A percentile compares a stretch with the other conserved stretches of the same genome.
These are phyloP conservation scores for Abelmoschus esculentus DNA, from an alignment of 345 rosid species.

Conservation along the genomic window DNA sequence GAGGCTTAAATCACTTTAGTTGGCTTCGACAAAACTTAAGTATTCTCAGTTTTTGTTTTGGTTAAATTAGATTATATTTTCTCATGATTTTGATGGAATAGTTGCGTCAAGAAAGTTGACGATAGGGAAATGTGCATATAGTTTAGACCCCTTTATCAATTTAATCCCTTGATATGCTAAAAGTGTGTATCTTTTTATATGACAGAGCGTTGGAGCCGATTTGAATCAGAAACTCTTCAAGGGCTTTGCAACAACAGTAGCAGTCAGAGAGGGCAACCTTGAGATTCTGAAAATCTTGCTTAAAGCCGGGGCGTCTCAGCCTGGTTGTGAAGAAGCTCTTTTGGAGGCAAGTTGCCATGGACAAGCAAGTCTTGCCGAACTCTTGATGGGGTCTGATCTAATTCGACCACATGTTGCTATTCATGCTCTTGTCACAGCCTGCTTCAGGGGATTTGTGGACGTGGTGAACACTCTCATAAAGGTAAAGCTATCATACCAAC, in stretches of 20 bases:
- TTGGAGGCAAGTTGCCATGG: constrained; percentile 82
- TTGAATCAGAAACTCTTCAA: constrained; percentile 89
- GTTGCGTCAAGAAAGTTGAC: not conserved
- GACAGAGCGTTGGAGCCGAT: constrained; percentile 84
- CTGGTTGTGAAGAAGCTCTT: constrained; percentile 90
- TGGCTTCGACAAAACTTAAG: not conserved
- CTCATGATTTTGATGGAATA: not conserved
- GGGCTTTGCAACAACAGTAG: constrained; percentile 89
- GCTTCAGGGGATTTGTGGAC: constrained; percentile 72
- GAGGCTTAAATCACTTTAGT: not conserved
- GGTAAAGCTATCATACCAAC: constrained; percentile 32
- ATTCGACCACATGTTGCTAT: constrained; percentile 78
- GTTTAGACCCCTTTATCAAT: not conserved
- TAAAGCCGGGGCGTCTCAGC: constrained; percentile 88
- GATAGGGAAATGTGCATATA: not conserved
- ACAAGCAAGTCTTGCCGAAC: constrained; percentile 49
- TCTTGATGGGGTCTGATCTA: constrained; percentile 80
- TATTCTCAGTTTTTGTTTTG: not conserved
- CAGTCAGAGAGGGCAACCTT: constrained; percentile 79
- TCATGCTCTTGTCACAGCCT: constrained; percentile 79
- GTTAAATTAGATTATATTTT: not conserved
- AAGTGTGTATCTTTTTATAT: constrained; percentile 16
- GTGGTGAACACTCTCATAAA: constrained; percentile 59
- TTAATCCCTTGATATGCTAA: constrained; percentile 10
- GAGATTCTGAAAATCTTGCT: constrained; percentile 81